These are phyloP conservation scores for Suillus clintonianus DNA, from an alignment of 768 basidiomycete species.

Conservation along the genomic window DNA sequence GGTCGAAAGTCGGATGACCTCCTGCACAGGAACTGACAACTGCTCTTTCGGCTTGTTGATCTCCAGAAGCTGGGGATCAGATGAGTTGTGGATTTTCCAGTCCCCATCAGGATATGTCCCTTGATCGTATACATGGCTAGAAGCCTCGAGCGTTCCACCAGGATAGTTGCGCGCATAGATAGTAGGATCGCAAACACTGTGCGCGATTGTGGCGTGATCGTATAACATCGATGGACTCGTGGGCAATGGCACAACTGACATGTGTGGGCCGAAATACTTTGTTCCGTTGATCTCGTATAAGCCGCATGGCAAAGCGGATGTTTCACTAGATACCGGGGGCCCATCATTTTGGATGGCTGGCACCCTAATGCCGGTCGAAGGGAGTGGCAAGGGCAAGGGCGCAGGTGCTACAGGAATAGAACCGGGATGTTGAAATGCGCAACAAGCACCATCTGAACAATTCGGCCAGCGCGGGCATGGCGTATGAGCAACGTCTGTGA, in stretches of 20 bases:
- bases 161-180: not conserved
- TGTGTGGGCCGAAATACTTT: constrained; percentile 24
- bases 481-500: constrained; percentile 35
- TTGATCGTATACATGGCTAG: not conserved
- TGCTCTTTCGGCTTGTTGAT: not conserved
- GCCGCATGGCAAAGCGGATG: constrained; percentile 13
- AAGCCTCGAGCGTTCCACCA: not conserved
- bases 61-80: not conserved
- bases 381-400: not conserved
- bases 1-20: not conserved
- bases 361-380: too few species aligned
- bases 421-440: constrained; percentile 32
- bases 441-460: constrained; percentile 24
- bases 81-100: not conserved
- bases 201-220: not conserved
- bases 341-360: constrained; percentile 7
- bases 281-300: constrained; percentile 30
- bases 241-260: constrained; percentile 3
- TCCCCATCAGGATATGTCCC: not conserved
- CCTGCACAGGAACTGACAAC: not conserved
- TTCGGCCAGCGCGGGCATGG: constrained; percentile 37
- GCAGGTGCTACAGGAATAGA: constrained; percentile 19
- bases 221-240: constrained; percentile 11
- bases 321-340: not conserved
- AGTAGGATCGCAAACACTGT: not conserved